Percentiles rank a stretch among this genome's conserved stretches.
Evolutionary conservation across 1,139 yeast genomes (phyloP).

Genomic region (Lodderomyces oxycetoniae): DNA sequence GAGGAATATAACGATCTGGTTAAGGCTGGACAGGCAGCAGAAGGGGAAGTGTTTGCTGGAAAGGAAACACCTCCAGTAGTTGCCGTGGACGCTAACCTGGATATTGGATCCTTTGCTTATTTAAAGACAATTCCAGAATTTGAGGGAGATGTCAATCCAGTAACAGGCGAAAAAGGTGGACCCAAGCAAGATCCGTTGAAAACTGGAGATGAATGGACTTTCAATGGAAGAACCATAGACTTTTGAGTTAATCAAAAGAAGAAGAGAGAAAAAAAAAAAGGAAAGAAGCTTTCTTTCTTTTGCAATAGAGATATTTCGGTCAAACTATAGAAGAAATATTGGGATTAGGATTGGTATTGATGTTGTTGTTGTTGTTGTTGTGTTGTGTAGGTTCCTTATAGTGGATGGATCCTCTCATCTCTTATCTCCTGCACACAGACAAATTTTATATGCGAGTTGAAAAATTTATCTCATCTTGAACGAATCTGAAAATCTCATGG

Average conservation of each 20-base stretch:
- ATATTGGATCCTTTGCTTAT: slow-evolving; percentile 60
- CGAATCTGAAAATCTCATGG: too few species aligned
- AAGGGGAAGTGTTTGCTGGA: slow-evolving; percentile 19
- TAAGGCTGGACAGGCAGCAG: slow-evolving; percentile 11
- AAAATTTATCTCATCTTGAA: too few species aligned
- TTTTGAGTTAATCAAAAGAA: too few species aligned
- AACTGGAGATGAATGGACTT: slow-evolving; percentile 77
- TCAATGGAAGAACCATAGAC: slow-evolving; percentile 94
- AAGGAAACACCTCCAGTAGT: slow-evolving; percentile 21
- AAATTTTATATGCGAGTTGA: too few species aligned
- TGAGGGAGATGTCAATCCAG: slow-evolving; percentile 91
- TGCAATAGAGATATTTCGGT: not conserved
- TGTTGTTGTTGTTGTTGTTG: not conserved
- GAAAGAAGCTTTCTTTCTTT: too few species aligned
- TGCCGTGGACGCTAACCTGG: slow-evolving; percentile 18
- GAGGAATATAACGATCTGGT: slow-evolving; percentile 64
- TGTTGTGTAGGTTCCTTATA: too few species aligned
- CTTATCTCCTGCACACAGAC: too few species aligned
- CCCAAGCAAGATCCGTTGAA: slow-evolving; percentile 97
- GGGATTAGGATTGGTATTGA: not conserved
- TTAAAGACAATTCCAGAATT: slow-evolving; percentile 86
- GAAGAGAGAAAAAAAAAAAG: too few species aligned
- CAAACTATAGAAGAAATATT: not conserved
- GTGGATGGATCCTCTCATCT: too few species aligned
- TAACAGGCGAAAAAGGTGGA: slow-evolving; percentile 93